These are phyloP conservation scores for Polygonum aviculare DNA, from an alignment of 148 eudicot genomes.

Conservation along the genomic window DNA sequence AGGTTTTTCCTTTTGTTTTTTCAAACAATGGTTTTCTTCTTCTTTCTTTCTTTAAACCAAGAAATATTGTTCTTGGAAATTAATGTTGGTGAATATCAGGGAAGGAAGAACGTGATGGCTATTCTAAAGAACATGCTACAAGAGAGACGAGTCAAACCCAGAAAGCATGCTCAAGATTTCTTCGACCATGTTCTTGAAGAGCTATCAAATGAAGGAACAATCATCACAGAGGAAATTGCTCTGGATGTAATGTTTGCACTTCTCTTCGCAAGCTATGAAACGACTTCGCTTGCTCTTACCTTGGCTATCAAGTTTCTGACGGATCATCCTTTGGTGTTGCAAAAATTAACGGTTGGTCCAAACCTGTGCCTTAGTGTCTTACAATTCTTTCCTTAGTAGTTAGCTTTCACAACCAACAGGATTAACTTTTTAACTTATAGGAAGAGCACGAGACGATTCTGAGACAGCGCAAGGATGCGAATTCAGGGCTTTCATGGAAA, in stretches of 20 bases:
- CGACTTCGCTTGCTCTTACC: conserved; percentile 78
- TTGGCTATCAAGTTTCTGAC: conserved; percentile 60
- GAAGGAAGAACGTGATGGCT: conserved; percentile 83
- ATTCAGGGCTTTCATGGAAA: conserved; percentile 66
- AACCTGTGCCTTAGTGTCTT: no score
- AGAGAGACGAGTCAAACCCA: conserved; percentile 60
- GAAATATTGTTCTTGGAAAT: neutral
- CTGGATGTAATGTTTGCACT: conserved; percentile 90
- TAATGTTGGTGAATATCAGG: conserved; percentile 29
- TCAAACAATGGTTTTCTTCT: neutral
- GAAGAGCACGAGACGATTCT: conserved; percentile 80
- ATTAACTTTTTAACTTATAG: conserved; percentile 22
- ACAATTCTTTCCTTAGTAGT: neutral
- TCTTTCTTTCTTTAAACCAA: neutral
- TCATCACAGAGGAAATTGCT: conserved; percentile 73
- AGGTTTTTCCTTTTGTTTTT: conserved; percentile 28
- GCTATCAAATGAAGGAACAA: conserved; percentile 45
- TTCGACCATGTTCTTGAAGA: conserved; percentile 81
- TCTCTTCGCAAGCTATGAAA: conserved; percentile 90
- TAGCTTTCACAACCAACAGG: neutral
- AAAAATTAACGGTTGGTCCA: conserved; percentile 3
- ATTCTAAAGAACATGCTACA: conserved; percentile 68
- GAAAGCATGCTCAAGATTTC: conserved; percentile 56
- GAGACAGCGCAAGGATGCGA: conserved; percentile 42
- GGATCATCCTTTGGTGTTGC: conserved; percentile 63